Evolutionary conservation across 2,329 filamentous ascomycete genomes (phyloP).

Genomic region (Dothidotthia symphoricarpi): DNA sequence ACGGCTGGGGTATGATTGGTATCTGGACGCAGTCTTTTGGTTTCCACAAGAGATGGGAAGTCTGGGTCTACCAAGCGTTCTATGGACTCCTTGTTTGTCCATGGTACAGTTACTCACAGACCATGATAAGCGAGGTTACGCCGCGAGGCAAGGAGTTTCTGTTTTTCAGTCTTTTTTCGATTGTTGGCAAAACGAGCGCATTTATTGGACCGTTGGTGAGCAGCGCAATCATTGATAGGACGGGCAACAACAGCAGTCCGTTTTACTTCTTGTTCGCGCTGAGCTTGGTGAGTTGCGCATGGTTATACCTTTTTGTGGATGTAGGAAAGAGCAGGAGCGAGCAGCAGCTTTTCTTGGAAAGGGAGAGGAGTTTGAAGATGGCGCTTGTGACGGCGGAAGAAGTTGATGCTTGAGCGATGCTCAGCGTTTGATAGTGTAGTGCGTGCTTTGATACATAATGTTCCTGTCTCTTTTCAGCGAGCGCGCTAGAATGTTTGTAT

Average conservation of each 20-base stretch:
- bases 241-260: slow-evolving; percentile 58
- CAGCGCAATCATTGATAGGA: slow-evolving; percentile 66
- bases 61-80: slow-evolving; percentile 53
- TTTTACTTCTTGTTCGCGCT: slow-evolving; percentile 61
- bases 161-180: slow-evolving; percentile 68
- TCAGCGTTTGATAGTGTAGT: too few species aligned
- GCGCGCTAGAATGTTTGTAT: too few species aligned
- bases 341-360: slow-evolving; percentile 24
- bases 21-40: slow-evolving; percentile 56
- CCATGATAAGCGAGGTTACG: slow-evolving; percentile 69
- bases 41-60: slow-evolving; percentile 55
- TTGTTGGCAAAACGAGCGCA: slow-evolving; percentile 66
- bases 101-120: slow-evolving; percentile 70
- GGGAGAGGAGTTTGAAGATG: slow-evolving; percentile 15
- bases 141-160: slow-evolving; percentile 67
- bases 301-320: slow-evolving; percentile 25
- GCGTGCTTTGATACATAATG: too few species aligned
- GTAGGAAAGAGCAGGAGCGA: slow-evolving; percentile 26
- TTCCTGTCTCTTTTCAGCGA: too few species aligned
- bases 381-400: too few species aligned
- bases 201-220: slow-evolving; percentile 70
- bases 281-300: slow-evolving; percentile 21
- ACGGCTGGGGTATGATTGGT: slow-evolving; percentile 60
- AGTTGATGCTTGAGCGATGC: slow-evolving; percentile 13
- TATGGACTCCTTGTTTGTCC: slow-evolving; percentile 67